A percentile compares a stretch with the other conserved stretches of the same genome.
These are phyloP conservation scores for Allium fistulosum DNA, from an alignment of 106 monocot species.

Conservation along the genomic window DNA sequence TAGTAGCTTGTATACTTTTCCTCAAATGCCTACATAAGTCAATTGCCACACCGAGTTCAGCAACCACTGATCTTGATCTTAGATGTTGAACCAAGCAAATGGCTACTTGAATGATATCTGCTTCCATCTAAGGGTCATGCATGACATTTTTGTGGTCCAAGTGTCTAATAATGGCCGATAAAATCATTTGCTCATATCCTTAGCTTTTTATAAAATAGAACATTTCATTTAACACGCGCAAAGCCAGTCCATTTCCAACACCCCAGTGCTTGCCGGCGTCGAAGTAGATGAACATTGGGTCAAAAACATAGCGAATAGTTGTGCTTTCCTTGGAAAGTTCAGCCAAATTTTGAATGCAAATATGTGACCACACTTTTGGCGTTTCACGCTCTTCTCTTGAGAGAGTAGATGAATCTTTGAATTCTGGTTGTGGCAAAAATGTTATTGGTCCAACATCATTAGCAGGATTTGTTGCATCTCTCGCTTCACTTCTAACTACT, in stretches of 20 bases:
- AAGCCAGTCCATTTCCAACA: slow-evolving; percentile 54
- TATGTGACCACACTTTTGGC: slow-evolving; percentile 78
- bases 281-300: slow-evolving; percentile 83
- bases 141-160: slow-evolving; percentile 88
- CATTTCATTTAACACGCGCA: slow-evolving; percentile 67
- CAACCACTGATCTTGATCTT: slow-evolving; percentile 37
- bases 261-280: slow-evolving; percentile 69
- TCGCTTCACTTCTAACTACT: slow-evolving; percentile 68
- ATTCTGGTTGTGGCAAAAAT: slow-evolving; percentile 19
- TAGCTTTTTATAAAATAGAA: slow-evolving; percentile 44
- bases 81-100: slow-evolving; percentile 58
- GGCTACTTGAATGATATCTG: slow-evolving; percentile 65
- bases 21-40: slow-evolving; percentile 90
- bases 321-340: slow-evolving; percentile 85
- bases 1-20: slow-evolving; percentile 72
- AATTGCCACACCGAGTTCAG: slow-evolving; percentile 61
- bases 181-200: slow-evolving; percentile 71
- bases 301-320: slow-evolving; percentile 70
- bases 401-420: slow-evolving; percentile 42
- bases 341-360: slow-evolving; percentile 79
- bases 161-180: slow-evolving; percentile 65
- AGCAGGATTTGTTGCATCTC: slow-evolving; percentile 23
- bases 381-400: slow-evolving; percentile 74
- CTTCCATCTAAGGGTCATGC: slow-evolving; percentile 58
- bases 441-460: slow-evolving; percentile 27